phyloP scores from a whole-genome alignment of 176 grass and related monocot species.

The Luzula sylvatica region DNA sequence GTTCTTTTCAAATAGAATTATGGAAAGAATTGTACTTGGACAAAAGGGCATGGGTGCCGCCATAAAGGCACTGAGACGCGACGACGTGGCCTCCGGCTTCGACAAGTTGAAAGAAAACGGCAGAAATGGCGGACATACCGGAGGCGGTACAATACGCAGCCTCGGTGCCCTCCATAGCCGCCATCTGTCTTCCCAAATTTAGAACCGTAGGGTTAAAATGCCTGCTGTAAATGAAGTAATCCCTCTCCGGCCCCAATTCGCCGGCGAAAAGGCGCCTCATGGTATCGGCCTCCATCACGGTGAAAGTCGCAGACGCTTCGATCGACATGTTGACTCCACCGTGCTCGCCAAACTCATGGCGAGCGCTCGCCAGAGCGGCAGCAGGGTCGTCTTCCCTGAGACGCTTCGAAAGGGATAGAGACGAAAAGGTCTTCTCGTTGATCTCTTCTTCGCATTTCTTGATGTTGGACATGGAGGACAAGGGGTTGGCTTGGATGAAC shows the following conservation, averaged over 20 bases:
- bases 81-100: conserved; percentile 81
- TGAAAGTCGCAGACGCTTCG: conserved; percentile 99
- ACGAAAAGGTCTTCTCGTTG: conserved; percentile 15
- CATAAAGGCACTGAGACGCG: conserved; percentile 84
- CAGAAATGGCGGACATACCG: conserved; percentile 83
- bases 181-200: conserved; percentile 89
- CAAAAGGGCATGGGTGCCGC: conserved; percentile 88
- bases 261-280: conserved; percentile 74
- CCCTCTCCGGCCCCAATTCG: conserved; percentile 83
- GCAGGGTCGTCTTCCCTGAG: conserved; percentile 51
- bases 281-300: conserved; percentile 94
- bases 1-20: neutral
- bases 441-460: conserved; percentile 20
- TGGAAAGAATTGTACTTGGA: conserved; percentile 20
- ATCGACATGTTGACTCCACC: conserved; percentile 99
- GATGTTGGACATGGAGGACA: conserved; percentile 26
- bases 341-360: conserved; percentile 95
- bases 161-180: conserved; percentile 90
- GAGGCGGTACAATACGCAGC: conserved; percentile 92
- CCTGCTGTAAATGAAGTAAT: conserved; percentile 85
- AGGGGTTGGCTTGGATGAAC: conserved; percentile 18
- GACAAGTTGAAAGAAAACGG: conserved; percentile 70
- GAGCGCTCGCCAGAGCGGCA: conserved; percentile 55
- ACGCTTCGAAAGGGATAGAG: neutral
- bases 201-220: conserved; percentile 97